phyloP scores from a whole-genome alignment of 2,329 filamentous ascomycete genomes.

The Cordyceps fumosorosea region DNA sequence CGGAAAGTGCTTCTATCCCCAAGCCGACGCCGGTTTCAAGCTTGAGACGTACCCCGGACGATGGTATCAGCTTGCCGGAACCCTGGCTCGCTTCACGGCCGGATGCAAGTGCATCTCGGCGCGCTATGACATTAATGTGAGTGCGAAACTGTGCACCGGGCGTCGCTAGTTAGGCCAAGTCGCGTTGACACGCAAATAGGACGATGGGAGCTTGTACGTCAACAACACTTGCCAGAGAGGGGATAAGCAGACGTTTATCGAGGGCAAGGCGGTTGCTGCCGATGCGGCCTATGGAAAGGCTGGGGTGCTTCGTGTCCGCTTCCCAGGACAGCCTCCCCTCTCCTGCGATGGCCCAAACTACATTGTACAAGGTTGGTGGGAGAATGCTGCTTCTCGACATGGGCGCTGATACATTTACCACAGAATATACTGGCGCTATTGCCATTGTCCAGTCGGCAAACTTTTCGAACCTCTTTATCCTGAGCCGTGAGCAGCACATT shows the following conservation, averaged over 20 bases:
- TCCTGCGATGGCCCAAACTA: conserved; percentile 28
- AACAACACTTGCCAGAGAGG: conserved; percentile 26
- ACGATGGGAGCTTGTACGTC: conserved; percentile 25
- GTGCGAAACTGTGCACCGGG: background rate
- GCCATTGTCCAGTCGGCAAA: conserved; percentile 28
- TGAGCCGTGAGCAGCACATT: conserved; percentile 25
- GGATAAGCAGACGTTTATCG: conserved; percentile 23
- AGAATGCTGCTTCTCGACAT: conserved; percentile 12
- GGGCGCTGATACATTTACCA: background rate
- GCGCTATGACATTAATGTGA: conserved; percentile 26
- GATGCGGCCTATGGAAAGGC: conserved; percentile 23
- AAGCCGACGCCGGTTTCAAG: conserved; percentile 22
- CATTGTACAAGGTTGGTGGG: conserved; percentile 23
- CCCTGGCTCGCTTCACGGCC: conserved; percentile 24
- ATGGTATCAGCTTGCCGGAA: conserved; percentile 29
- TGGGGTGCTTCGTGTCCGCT: conserved; percentile 26
- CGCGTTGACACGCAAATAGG: conserved; percentile 14
- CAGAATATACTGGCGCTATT: conserved; percentile 26
- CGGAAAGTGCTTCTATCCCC: conserved; percentile 26
- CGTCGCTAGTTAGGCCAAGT: background rate
- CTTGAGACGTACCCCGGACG: conserved; percentile 26
- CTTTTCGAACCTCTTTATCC: conserved; percentile 26
- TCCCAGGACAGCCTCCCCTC: conserved; percentile 23
- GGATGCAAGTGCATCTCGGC: conserved; percentile 28
- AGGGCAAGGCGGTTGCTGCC: conserved; percentile 23